Percentiles rank a stretch among this genome's conserved stretches.
Evolutionary conservation across 192 early-diverging fungal species (phyloP).

Genomic region (Coemansia pectinata): DNA sequence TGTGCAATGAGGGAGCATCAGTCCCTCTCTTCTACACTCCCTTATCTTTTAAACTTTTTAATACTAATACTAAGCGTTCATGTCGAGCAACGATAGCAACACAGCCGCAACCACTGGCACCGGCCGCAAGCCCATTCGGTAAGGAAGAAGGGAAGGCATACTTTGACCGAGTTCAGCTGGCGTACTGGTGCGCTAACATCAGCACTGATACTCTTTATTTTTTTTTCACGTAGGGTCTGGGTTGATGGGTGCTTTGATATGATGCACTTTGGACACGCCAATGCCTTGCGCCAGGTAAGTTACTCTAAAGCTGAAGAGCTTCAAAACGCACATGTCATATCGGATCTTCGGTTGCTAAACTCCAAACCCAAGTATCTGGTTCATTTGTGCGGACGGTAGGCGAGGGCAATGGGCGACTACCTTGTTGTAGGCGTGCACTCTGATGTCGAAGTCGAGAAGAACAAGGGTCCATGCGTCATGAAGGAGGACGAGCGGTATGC

Average conservation of each 20-base stretch:
- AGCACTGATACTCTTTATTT: not conserved
- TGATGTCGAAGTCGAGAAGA: constrained; percentile 84
- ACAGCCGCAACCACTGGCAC: constrained; percentile 13
- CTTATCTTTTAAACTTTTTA: not conserved
- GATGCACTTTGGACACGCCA: constrained; percentile 97
- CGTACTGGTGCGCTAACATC: not conserved
- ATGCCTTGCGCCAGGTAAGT: constrained; percentile 89
- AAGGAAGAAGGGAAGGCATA: constrained; percentile 10
- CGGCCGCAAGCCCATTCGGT: constrained; percentile 53
- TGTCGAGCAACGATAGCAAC: not conserved
- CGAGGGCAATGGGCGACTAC: constrained; percentile 92
- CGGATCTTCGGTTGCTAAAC: not conserved
- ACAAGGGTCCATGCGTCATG: constrained; percentile 98
- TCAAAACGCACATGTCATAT: not conserved
- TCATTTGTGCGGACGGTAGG: constrained; percentile 51
- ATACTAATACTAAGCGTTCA: not conserved
- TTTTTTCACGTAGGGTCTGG: constrained; percentile 60
- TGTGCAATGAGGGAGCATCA: not conserved
- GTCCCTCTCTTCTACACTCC: not conserved
- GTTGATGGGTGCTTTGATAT: constrained; percentile 97
- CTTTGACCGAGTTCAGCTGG: not conserved
- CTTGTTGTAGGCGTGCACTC: constrained; percentile 96
- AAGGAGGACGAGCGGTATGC: constrained; percentile 95
- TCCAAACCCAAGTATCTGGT: not conserved
- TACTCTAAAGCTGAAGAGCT: not conserved